A percentile compares a stretch with the other conserved stretches of the same genome.
Conservation (phyloP, 1,284 basidiomycete genomes). For the Leccinum solheimii region DNA sequence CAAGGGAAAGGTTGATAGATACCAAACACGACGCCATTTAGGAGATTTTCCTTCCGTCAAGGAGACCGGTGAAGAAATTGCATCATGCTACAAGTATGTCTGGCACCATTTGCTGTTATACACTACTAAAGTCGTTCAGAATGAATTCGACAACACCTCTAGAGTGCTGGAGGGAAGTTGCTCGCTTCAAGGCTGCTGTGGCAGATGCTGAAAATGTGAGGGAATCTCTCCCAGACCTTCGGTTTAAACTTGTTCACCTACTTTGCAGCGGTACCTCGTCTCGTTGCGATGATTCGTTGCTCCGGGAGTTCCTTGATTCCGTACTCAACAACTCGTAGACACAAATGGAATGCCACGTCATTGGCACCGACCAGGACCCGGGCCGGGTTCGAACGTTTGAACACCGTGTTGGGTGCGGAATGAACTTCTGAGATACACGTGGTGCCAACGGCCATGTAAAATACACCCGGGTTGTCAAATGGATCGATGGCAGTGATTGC, state of each 20-base stretch:
- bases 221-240: conserved; percentile 1
- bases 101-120: neutral
- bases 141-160: conserved; percentile 59
- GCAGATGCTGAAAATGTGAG: conserved; percentile 63
- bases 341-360: neutral
- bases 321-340: conserved; percentile 1
- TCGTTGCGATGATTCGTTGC: conserved; percentile 27
- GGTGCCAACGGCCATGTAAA: conserved; percentile 6
- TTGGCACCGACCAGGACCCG: neutral
- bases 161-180: conserved; percentile 77
- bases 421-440: neutral
- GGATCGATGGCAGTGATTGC: neutral
- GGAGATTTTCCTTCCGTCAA: conserved; percentile 58
- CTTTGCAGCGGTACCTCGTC: conserved; percentile 28
- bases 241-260: conserved; percentile 13
- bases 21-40: conserved; percentile 58
- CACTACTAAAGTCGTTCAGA: conserved; percentile 40
- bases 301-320: neutral
- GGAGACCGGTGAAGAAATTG: conserved; percentile 57
- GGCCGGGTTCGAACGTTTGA: neutral
- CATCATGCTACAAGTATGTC: conserved; percentile 69
- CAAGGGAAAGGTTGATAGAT: conserved; percentile 69
- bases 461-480: neutral
- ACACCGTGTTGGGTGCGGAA: neutral
- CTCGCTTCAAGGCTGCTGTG: conserved; percentile 72